Base-by-base conservation (phyloP, 2,329 filamentous ascomycete species). In the Colletotrichum sp. region DNA sequence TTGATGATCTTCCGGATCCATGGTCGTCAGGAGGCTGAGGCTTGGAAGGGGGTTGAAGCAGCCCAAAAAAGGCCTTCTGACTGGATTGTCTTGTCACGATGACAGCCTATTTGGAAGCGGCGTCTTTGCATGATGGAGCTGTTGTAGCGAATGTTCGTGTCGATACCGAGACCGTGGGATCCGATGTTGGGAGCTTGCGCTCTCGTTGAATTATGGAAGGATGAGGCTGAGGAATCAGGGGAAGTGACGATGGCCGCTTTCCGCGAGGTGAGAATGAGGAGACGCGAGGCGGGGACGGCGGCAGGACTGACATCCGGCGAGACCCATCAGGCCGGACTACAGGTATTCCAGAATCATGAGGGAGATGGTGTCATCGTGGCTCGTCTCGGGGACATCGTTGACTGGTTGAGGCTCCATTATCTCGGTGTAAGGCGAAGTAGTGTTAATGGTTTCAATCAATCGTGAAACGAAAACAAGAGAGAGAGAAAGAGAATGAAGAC, bases 331-430 rank as follows among this genome's bases (percentile, higher is more conserved):
- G 6, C n/a, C n/a, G n/a, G 43, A 52, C 6, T 65, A 75, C 13
- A 75, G 18, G n/a, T 75, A 75, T 12, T 61, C 70, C 43, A 73
- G 70, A 12, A 75, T 73, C 70, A 75, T 75, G 32, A 75, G 70
- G 18, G 74, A 75, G 21, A 75, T 75, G 26, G 70, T 74, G n/a
- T 75, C 74, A 26, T 75, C 74, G 43, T 75, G 74, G 13, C 61
- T 74, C 32, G 74, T 75, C 39, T 60, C 74, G 6, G 70, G 70
- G 26, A 39, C 70, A 3, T 73, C 59, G 28, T 36, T 60, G 14
- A 26, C 28, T 16, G 59, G 24, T 55, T 69, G 59, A 18, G 74
- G 74, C n/a, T 75, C 74, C 70, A 75, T 75, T 48, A n/a, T 48
- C 39, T 48, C 28, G n/a, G 24, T 61, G 26, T 10, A 28, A 61